Base-by-base conservation (phyloP, 139 green algal genomes). In the Desmodesmus armatus region DNA sequence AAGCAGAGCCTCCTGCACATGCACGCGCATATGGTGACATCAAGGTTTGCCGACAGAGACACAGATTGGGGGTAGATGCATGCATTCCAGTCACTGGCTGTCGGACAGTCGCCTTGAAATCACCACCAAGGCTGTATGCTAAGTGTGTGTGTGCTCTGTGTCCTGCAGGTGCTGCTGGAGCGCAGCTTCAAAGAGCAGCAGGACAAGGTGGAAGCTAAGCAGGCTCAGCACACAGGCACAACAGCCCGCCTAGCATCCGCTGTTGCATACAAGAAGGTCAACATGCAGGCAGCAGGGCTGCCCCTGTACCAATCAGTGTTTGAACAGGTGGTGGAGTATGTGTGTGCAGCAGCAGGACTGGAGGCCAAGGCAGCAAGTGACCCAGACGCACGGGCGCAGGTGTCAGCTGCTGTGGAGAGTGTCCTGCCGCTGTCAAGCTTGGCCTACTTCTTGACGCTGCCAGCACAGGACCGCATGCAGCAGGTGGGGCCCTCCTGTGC, bases 371-470 rank as follows among this genome's bases (percentile, higher is more conserved):
- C 69, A 2, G 41, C 37, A 17, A 51, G 31, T 9, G 63, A 73
- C 31, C 43, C 62, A 51, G 78, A n/a, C 21, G 60, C 47, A 37
- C 19, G 55, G 4, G 72, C 65, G 37, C n/a, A 49, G 23, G 82
- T 81, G 21, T 53, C 82, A 40, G 55, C 71, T 27, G 82, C 71
- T 9, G 81, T 96, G 58, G 91, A 94, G 79, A 90, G 77, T 23
- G 93, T 94, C 31, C 93, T 94, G 60, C 91, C 93, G 5, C 71
- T 93, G 15, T 91, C 91, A 17, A 41, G 75, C 2, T 44, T 94
- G 6, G 85, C 86, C 0, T 86, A 89, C 47, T 96, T 94, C 83
- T 37, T 92, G 41, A 91, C 89, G 27, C 85, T 95, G 5, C 13
- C 66, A 5, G 60, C 73, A 23, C 60, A 85, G 13, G 88, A 93